Evolutionary conservation across 202 grass and related monocot genomes (phyloP).

Genomic region (Panicum hallii): DNA sequence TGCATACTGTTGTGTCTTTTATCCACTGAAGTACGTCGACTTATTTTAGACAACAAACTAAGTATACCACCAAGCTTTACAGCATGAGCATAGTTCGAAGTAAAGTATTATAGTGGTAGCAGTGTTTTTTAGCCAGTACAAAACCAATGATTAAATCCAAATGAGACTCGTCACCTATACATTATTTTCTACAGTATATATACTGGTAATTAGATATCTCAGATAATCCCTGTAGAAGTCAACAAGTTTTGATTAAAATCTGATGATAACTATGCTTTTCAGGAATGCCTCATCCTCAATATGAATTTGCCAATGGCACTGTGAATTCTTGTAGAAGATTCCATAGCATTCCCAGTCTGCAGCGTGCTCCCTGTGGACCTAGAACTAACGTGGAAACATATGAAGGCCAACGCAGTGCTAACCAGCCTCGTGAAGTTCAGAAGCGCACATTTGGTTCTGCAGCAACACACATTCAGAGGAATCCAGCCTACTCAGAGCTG

Average conservation of each 20-base stretch:
- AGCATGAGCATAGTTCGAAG: not conserved
- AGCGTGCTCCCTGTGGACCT: not conserved
- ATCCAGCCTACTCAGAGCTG: constrained; percentile 74
- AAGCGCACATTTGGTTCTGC: constrained; percentile 54
- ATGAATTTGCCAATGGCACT: constrained; percentile 18
- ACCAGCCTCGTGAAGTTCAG: constrained; percentile 51
- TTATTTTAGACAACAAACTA: not conserved
- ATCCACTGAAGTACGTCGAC: not conserved
- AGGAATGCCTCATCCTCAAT: constrained; percentile 26
- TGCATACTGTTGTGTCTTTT: not conserved
- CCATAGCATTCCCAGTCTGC: constrained; percentile 23
- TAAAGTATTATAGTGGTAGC: not conserved
- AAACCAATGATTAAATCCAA: not conserved
- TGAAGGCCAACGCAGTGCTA: constrained; percentile 27
- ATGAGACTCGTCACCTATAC: not conserved
- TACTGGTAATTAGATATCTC: too few species aligned
- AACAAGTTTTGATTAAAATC: constrained; percentile 19
- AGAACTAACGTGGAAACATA: constrained; percentile 17
- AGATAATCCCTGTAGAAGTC: not conserved
- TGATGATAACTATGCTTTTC: constrained; percentile 33
- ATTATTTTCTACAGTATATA: not conserved
- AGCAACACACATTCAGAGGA: constrained; percentile 61
- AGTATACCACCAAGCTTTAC: not conserved
- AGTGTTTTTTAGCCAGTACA: not conserved
- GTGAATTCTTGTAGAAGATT: constrained; percentile 43